phyloP scores from a whole-genome alignment of 2,329 filamentous ascomycete species.

The Aureobasidium sp. region DNA sequence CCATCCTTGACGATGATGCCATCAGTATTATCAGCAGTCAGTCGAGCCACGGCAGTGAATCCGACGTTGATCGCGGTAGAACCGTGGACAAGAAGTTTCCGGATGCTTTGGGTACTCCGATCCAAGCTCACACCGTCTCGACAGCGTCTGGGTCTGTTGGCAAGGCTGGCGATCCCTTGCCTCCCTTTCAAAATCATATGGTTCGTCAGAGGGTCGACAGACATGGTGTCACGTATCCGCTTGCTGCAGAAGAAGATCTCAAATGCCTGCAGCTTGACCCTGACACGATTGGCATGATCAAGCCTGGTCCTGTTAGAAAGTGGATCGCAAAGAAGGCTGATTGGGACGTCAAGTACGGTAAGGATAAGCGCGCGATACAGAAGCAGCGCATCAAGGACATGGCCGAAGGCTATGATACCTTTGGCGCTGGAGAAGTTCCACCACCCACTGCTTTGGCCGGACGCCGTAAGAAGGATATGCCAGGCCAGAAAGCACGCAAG shows the following conservation, averaged over 20 bases:
- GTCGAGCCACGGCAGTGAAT: slow-evolving; percentile 26
- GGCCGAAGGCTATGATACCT: slow-evolving; percentile 61
- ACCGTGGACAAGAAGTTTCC: slow-evolving; percentile 14
- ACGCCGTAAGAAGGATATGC: slow-evolving; percentile 45
- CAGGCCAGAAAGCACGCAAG: slow-evolving; percentile 40
- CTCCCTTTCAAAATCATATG: slow-evolving; percentile 77
- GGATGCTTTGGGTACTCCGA: slow-evolving; percentile 17
- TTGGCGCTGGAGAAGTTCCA: slow-evolving; percentile 64
- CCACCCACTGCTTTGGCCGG: slow-evolving; percentile 79
- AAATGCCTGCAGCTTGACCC: slow-evolving; percentile 58
- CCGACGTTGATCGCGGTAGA: slow-evolving; percentile 5
- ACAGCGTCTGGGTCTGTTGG: slow-evolving; percentile 51
- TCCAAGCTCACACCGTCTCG: slow-evolving; percentile 15
- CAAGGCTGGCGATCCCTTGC: slow-evolving; percentile 78
- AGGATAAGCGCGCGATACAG: slow-evolving; percentile 63
- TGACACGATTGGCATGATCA: slow-evolving; percentile 68
- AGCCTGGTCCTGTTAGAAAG: slow-evolving; percentile 69
- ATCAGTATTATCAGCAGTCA: slow-evolving; percentile 63
- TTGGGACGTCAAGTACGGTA: slow-evolving; percentile 68
- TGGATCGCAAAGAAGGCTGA: slow-evolving; percentile 71
- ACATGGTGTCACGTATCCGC: slow-evolving; percentile 64
- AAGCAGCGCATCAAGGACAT: slow-evolving; percentile 68
- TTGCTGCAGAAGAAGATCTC: slow-evolving; percentile 59
- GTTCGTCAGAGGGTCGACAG: slow-evolving; percentile 80
- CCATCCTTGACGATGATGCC: slow-evolving; percentile 71